Evolutionary conservation across 2,329 filamentous ascomycete genomes (phyloP).

Genomic region (Botryotinia globosa): DNA sequence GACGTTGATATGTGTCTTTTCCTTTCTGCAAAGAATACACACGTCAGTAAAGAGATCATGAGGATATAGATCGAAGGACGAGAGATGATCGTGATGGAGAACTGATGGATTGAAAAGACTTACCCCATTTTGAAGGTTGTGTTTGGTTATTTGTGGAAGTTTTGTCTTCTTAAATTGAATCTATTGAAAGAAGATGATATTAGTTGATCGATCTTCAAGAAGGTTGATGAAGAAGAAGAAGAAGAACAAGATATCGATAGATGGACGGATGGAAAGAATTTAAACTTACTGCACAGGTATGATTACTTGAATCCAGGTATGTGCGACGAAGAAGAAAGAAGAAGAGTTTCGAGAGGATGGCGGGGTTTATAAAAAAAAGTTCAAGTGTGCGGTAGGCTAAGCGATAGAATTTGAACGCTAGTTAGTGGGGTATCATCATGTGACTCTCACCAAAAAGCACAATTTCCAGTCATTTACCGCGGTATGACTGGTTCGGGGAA

Average conservation of each 20-base stretch:
- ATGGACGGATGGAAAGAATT: background rate
- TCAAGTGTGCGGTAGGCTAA: constrained; percentile 11
- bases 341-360: constrained; percentile 15
- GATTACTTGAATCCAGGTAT: constrained; percentile 39
- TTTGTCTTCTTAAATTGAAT: constrained; percentile 30
- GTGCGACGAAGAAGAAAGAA: constrained; percentile 30
- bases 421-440: constrained; percentile 8
- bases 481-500: constrained; percentile 14
- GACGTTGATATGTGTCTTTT: constrained; percentile 96
- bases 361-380: constrained; percentile 19
- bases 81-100: constrained; percentile 18
- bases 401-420: constrained; percentile 18
- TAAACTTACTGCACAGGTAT: constrained; percentile 35
- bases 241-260: background rate
- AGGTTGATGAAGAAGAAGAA: background rate
- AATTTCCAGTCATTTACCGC: background rate
- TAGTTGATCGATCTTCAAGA: constrained; percentile 19
- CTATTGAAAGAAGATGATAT: constrained; percentile 29
- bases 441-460: background rate
- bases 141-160: constrained; percentile 32
- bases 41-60: constrained; percentile 30
- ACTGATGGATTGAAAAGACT: constrained; percentile 26
- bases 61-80: constrained; percentile 21
- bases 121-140: constrained; percentile 40
- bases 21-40: constrained; percentile 64